Base-by-base conservation (phyloP, 768 basidiomycete species). In the Rhodotorula diobovata region DNA sequence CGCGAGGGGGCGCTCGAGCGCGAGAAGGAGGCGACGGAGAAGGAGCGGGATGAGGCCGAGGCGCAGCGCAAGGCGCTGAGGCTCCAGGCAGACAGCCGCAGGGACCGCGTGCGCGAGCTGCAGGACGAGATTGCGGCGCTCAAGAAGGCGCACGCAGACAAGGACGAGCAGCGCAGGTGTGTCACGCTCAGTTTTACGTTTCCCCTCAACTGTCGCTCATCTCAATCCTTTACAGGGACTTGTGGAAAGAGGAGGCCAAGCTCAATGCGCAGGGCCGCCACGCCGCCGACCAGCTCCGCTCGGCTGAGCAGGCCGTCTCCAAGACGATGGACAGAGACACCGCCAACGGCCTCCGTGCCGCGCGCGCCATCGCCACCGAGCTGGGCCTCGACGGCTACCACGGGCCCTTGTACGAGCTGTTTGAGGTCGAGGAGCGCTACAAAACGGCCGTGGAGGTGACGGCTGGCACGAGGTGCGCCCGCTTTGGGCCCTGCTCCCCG, bases 261-360 rank as follows among this genome's bases (percentile, higher is more conserved):
- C 81, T 96, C 54, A 87, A 89, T 72, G 88, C 88, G 67, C 83
- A 89, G 25, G 87, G 91, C 4, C 84, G 84, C 45, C 86, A 91
- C 63, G 92, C 91, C 4, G 84, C 84, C 21, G 89, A 91, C 67
- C 90, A 97, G 79, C 82, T 95, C 75, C 85, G 89, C 77, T 85
- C 85, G 4, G 88, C 91, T 1, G 93, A 98, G 81, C 83, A 93
- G 64, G 82, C 81, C 21, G 82, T 98, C 43, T 87, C 89, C 10
- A 84, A 88, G 25, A 96, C 95, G 88, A 95, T 98, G 91, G 96
- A 99, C 80, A 93, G 93, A 84, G 93, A 97, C 78, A 98, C 95
- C 0, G 90, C 90, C 4, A 85, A 86, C 68, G 96, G 95, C 50
- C 84, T 99, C 18, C 86, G 87, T 30, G 89, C 95, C 23, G 89